Base-by-base conservation (phyloP, 352 stramenopile species). In the Pythium myriotylum region DNA sequence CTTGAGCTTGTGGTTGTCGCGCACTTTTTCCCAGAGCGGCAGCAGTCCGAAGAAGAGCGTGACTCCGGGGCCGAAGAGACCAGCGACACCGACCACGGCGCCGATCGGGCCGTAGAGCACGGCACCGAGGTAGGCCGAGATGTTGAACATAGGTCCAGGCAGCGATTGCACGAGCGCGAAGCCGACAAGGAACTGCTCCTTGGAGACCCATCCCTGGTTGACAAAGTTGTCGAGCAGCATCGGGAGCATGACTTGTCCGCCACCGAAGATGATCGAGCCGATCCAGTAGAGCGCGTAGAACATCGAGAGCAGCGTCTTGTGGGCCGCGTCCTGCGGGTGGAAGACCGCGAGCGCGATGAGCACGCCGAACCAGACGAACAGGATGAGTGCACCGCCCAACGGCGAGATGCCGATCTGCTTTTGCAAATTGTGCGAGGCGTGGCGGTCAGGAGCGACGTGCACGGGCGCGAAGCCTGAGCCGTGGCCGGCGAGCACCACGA, bases 221-320 rank as follows among this genome's bases (percentile, higher is more conserved):
- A 95, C 86, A 26, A 94, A 73, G 57, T 92, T 77, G 64, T 83
- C 78, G 26, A 95, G 68, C n/a, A 96, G 74, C 84, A 96, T 92
- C 17, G 88, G 80, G 0, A 97, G 87, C 64, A 98, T 96, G 54
- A 98, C 92, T 69, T 97, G 88, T 33, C 95, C 95, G 33, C 95
- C 94, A 27, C 95, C 95, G 65, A 98, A 98, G 65, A 98, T 97
- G 57, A 98, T 95, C 24, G 81, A 96, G 33, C 95, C 95, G 62
- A 98, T 97, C 65, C 92, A 92, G 66, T 95, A 98, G 71, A 98
- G 95, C 20, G 87, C 75, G 70, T 97, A 95, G 67, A 98, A 98
- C 10, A 84, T 61, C 17, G 75, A 81, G 49, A 77, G 46, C 16
- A 79, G 59, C 6, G 76, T 78, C 57, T 79, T 69, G 10, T 73